Percentiles rank a stretch among this genome's conserved stretches.
These are phyloP conservation scores for Bonnemaisonia californica DNA, from an alignment of 31 red algal genomes.

Conservation along the genomic window DNA sequence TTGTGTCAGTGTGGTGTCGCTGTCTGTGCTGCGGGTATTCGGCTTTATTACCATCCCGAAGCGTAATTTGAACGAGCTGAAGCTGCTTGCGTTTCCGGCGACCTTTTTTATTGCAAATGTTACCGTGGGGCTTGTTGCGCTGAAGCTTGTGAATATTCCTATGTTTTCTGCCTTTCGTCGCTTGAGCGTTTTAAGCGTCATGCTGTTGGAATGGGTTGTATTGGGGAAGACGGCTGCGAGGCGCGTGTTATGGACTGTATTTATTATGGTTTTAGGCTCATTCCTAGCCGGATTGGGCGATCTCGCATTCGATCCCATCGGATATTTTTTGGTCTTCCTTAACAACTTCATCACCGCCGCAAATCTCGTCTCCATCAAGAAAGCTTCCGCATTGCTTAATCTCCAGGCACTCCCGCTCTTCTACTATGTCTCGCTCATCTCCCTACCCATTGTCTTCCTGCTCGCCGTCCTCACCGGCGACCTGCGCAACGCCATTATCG, in stretches of 20 bases:
- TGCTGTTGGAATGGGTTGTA: constrained; percentile 79
- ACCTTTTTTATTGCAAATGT: constrained; percentile 85
- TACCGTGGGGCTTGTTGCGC: constrained; percentile 77
- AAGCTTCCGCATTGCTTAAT: constrained; percentile 36
- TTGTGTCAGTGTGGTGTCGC: constrained; percentile 56
- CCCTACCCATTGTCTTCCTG: constrained; percentile 76
- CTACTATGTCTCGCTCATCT: constrained; percentile 83
- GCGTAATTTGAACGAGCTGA: constrained; percentile 29
- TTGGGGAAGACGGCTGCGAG: constrained; percentile 54
- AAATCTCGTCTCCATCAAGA: constrained; percentile 92
- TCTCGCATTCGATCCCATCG: constrained; percentile 76
- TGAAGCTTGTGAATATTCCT: constrained; percentile 89
- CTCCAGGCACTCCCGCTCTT: constrained; percentile 80
- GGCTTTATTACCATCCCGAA: constrained; percentile 62
- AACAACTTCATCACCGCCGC: constrained; percentile 95
- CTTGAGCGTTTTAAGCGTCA: constrained; percentile 83
- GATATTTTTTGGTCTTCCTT: constrained; percentile 84
- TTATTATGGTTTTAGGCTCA: constrained; percentile 88
- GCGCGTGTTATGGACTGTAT: constrained; percentile 66
- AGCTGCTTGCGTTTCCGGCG: constrained; percentile 56
- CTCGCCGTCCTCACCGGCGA: constrained; percentile 67
- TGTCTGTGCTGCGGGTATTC: constrained; percentile 51
- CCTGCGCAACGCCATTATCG: constrained; percentile 38
- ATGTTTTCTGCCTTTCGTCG: constrained; percentile 97
- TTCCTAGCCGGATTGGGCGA: constrained; percentile 92